Conservation (phyloP, 306 rosid genomes). For the Corylus avellana region DNA sequence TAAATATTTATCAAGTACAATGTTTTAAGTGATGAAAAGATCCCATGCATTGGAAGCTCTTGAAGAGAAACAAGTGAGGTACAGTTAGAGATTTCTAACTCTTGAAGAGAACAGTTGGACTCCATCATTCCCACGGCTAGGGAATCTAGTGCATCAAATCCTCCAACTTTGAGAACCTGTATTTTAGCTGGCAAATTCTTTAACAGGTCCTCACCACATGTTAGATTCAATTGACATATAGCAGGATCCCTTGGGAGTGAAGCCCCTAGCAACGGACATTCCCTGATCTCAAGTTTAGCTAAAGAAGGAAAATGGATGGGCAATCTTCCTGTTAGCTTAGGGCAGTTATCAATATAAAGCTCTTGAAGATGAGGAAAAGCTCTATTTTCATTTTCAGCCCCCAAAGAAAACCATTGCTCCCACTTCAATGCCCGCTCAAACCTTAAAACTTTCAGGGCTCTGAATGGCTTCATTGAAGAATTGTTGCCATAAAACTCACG, state of each 20-base stretch:
- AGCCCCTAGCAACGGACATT: background rate
- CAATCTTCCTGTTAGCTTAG: background rate
- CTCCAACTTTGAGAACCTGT: background rate
- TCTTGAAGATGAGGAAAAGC: background rate
- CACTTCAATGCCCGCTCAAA: background rate
- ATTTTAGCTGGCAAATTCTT: too few species aligned
- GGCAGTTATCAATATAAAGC: background rate
- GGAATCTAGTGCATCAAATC: background rate
- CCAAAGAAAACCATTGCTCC: constrained; percentile 5
- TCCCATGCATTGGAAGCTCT: background rate
- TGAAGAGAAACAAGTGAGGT: background rate
- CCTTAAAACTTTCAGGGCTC: background rate
- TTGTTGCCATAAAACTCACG: constrained; percentile 10
- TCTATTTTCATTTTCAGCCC: background rate
- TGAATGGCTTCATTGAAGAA: background rate
- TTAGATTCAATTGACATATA: too few species aligned
- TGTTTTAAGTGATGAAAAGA: background rate
- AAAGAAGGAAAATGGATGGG: background rate
- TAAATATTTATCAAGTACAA: background rate
- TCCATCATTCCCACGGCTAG: background rate
- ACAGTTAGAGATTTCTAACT: background rate
- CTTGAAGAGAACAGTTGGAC: background rate
- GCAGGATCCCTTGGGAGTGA: background rate
- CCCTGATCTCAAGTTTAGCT: background rate
- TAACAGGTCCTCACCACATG: too few species aligned